phyloP scores from a whole-genome alignment of 1,284 basidiomycete genomes.

The Austropuccinia psidii region DNA sequence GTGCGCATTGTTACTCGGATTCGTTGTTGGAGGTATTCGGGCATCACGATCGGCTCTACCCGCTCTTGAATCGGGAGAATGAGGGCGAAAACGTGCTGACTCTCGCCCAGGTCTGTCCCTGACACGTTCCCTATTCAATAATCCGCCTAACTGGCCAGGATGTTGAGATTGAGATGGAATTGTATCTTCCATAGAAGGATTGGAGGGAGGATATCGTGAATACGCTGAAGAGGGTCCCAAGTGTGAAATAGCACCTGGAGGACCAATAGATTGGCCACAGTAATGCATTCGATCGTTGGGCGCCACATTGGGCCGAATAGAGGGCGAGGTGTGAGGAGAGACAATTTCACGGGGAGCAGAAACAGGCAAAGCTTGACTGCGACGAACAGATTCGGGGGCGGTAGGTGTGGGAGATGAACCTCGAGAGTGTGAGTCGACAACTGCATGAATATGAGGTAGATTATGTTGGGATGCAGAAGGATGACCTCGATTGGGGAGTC shows the following conservation, averaged over 20 bases:
- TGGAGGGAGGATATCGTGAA: conserved; percentile 2
- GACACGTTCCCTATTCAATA: conserved; percentile 19
- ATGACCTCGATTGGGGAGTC: neutral
- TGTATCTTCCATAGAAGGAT: neutral
- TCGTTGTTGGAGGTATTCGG: neutral
- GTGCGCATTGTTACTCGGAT: neutral
- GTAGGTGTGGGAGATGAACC: conserved; percentile 16
- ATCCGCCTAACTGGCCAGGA: neutral
- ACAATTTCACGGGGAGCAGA: neutral
- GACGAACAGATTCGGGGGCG: conserved; percentile 16
- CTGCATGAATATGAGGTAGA: conserved; percentile 27
- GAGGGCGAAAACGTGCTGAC: neutral
- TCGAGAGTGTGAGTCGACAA: conserved; percentile 32
- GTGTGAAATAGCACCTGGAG: neutral
- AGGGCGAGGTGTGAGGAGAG: conserved; percentile 28
- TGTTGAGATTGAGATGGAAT: neutral
- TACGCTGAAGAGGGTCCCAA: neutral
- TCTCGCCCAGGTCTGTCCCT: conserved; percentile 20
- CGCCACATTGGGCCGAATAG: conserved; percentile 3
- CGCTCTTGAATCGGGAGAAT: conserved; percentile 8
- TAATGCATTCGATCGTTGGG: conserved; percentile 14
- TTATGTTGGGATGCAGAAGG: conserved; percentile 23
- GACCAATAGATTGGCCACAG: neutral
- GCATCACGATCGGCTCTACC: neutral
- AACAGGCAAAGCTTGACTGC: neutral